Conservation (phyloP, 75 land plant species). For the Cunninghamia lanceolata region DNA sequence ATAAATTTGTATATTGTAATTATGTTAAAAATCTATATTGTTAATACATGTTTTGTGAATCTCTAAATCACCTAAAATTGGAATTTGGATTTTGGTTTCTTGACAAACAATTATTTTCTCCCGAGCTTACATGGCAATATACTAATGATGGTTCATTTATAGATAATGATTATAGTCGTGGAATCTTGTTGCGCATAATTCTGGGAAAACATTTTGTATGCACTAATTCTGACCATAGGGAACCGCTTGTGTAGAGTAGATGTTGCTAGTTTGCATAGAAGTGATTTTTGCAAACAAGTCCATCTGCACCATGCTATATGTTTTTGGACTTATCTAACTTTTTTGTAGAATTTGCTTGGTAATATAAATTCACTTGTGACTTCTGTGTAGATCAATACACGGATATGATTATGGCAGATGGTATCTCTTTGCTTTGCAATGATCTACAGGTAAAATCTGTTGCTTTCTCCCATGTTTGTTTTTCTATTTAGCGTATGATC, state of each 20-base stretch:
- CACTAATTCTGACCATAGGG: not conserved
- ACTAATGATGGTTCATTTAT: not conserved
- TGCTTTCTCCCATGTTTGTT: not conserved
- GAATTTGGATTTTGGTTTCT: not conserved
- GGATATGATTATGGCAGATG: slow-evolving; percentile 97
- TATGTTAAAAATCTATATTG: not conserved
- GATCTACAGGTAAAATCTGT: slow-evolving; percentile 72
- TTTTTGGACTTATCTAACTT: not conserved
- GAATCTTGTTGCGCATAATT: not conserved
- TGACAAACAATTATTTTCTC: not conserved
- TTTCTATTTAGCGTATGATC: not conserved
- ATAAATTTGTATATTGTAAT: not conserved
- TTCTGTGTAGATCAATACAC: slow-evolving; percentile 65
- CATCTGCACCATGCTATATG: not conserved
- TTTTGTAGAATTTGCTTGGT: not conserved
- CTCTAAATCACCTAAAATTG: not conserved
- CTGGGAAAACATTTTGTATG: not conserved
- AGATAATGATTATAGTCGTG: not conserved
- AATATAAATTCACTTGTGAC: not conserved
- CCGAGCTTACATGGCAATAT: not conserved
- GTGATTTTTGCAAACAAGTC: not conserved
- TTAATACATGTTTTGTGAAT: not conserved
- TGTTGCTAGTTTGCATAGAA: not conserved
- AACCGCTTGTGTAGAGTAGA: not conserved
- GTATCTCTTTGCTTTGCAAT: slow-evolving; percentile 76